These are phyloP conservation scores for Datura wrightii DNA, from an alignment of 257 asterid genomes.

Conservation along the genomic window DNA sequence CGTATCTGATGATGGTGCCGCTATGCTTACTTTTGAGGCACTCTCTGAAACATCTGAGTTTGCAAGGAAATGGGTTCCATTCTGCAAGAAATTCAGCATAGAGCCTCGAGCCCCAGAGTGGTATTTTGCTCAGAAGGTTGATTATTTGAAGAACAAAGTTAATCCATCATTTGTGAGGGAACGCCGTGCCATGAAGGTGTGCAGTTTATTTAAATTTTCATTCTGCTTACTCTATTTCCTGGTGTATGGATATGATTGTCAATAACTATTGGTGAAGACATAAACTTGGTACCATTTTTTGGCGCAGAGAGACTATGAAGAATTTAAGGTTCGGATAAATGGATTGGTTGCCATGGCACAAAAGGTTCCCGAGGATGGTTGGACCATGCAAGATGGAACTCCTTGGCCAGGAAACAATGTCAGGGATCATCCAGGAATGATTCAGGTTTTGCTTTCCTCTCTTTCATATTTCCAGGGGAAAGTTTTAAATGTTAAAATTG, in stretches of 20 bases:
- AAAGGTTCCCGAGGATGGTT: constrained; percentile 91
- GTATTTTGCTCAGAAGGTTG: constrained; percentile 84
- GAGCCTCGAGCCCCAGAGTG: constrained; percentile 97
- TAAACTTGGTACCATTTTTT: constrained; percentile 21
- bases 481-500: background rate
- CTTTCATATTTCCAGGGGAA: background rate
- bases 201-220: constrained; percentile 18
- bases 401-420: constrained; percentile 91
- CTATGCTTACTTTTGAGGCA: constrained; percentile 93
- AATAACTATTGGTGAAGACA: constrained; percentile 9
- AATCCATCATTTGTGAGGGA: constrained; percentile 83
- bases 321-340: constrained; percentile 80
- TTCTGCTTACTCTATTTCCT: constrained; percentile 4
- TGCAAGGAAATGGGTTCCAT: constrained; percentile 92
- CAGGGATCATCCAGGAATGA: constrained; percentile 95
- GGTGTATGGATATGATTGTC: constrained; percentile 20
- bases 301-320: constrained; percentile 88
- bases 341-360: constrained; percentile 82
- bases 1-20: constrained; percentile 94
- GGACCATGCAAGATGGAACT: constrained; percentile 96
- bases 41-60: constrained; percentile 89
- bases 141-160: constrained; percentile 79
- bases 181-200: constrained; percentile 95
- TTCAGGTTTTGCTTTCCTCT: constrained; percentile 64
- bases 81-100: constrained; percentile 75